These are phyloP conservation scores for Cucurbita moschata DNA, from an alignment of 306 rosid genomes.

Conservation along the genomic window DNA sequence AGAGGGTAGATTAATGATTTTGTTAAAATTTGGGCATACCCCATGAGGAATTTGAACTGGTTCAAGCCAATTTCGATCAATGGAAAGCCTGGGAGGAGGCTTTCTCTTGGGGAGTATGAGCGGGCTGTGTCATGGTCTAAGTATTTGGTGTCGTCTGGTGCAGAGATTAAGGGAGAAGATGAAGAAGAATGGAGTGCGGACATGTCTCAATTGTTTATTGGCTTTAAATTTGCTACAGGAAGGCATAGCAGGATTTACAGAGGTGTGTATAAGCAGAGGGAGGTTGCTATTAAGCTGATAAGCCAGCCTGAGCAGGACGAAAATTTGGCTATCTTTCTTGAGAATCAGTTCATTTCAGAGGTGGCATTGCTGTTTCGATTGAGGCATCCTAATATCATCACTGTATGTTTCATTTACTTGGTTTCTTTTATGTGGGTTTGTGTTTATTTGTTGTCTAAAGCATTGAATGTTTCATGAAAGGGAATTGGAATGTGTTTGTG, in stretches of 20 bases:
- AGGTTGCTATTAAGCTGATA: slow-evolving; percentile 80
- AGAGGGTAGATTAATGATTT: slow-evolving; percentile 24
- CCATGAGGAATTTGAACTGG: slow-evolving; percentile 26
- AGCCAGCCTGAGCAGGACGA: slow-evolving; percentile 89
- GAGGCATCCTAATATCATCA: slow-evolving; percentile 71
- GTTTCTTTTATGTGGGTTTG: neutral
- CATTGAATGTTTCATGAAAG: neutral
- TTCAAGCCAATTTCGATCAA: slow-evolving; percentile 37
- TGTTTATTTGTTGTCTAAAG: neutral
- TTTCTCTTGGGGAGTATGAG: slow-evolving; percentile 68
- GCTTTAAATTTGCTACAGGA: slow-evolving; percentile 69
- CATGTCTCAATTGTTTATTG: slow-evolving; percentile 71
- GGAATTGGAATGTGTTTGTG: neutral
- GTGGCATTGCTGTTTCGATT: slow-evolving; percentile 60
- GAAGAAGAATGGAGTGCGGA: slow-evolving; percentile 97
- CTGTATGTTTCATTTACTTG: slow-evolving; percentile 34
- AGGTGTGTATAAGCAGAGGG: slow-evolving; percentile 60
- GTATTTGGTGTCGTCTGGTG: slow-evolving; percentile 75
- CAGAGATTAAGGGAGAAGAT: slow-evolving; percentile 71
- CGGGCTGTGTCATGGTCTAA: slow-evolving; percentile 96
- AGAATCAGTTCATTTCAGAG: slow-evolving; percentile 76
- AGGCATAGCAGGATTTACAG: slow-evolving; percentile 87
- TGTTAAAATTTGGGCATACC: slow-evolving; percentile 15
- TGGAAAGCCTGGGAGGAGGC: slow-evolving; percentile 34
- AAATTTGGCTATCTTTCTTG: slow-evolving; percentile 54